Evolutionary conservation across 768 basidiomycete species (phyloP), one percentile per base, ranked within the genome.

Genomic region (Lactifluus piperatus): DNA sequence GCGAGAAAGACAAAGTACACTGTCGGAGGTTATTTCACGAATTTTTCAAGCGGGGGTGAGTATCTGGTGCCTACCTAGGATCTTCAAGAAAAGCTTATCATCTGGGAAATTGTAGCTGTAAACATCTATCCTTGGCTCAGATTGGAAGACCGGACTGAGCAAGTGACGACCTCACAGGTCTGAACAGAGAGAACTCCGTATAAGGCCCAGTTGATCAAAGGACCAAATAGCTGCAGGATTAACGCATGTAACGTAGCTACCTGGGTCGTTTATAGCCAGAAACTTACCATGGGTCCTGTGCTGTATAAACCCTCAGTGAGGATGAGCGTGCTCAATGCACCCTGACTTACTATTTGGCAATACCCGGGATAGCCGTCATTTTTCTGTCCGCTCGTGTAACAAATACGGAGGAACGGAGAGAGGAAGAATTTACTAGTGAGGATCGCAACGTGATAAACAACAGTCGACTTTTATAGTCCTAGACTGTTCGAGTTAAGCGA

Each of bases 71-170:
- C 6, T 43, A 45, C 59, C 48, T 8, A 60, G 22, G 32, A 52
- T 2, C 44, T 51, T 61, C 2, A 61, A 16, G 14, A 11, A 4
- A 24, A 26, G 37, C 20, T 27, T 51, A 29, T 61, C 60, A 14
- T 57, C 56, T 26, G 50, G 16, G 37, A 61, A 61, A 16, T 61
- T 50, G 43, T 57, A 60, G 37, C 55, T 51, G 32, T 57, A 60
- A 18, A 60, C 49, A 7, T 60, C 55, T 57, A 39, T 8, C 4
- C 26, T 14, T 14, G 26, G 22, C 10, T 39, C 32, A 10, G 10
- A 30, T 27, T 18, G 41, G 26, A 20, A 7, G 6, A 13, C 18
- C 27, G 32, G 20, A 22, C 16, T 10, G 2, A 9, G 37, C 5
- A 26, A 11, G 13, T 27, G 18, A 11, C 20, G 14, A 4, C 7